These are phyloP conservation scores for Pholiota molesta DNA, from an alignment of 768 basidiomycete genomes.

Conservation along the genomic window DNA sequence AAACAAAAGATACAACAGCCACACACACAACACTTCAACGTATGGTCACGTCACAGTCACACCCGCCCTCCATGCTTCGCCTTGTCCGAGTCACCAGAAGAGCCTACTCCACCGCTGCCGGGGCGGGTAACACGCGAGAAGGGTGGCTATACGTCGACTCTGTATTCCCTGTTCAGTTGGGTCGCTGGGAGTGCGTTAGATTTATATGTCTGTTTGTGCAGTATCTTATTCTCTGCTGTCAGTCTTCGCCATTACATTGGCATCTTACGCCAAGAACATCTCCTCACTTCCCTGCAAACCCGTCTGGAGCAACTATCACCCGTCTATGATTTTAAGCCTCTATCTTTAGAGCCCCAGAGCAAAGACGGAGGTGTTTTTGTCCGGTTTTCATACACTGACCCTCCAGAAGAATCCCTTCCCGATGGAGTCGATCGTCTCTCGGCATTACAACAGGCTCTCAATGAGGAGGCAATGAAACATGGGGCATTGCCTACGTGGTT, in stretches of 20 bases:
- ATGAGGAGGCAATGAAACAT: conserved; percentile 42
- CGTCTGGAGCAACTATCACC: conserved; percentile 55
- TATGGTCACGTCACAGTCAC: conserved; percentile 23
- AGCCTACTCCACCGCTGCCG: conserved; percentile 16
- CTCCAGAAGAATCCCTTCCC: conserved; percentile 14
- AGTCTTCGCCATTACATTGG: conserved; percentile 72
- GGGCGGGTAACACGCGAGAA: conserved; percentile 30
- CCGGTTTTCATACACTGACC: conserved; percentile 56
- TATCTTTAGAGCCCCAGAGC: conserved; percentile 61
- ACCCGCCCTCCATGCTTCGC: conserved; percentile 18
- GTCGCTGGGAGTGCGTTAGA: conserved; percentile 68
- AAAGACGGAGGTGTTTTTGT: conserved; percentile 92
- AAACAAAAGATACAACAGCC: conserved; percentile 27
- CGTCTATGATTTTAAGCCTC: conserved; percentile 58
- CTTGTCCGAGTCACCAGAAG: conserved; percentile 9
- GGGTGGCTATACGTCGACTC: conserved; percentile 77
- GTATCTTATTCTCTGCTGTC: conserved; percentile 8
- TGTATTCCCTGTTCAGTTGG: conserved; percentile 75
- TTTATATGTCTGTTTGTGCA: conserved; percentile 9
- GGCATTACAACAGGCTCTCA: conserved; percentile 50
- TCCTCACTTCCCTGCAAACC: conserved; percentile 49
- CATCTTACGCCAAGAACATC: conserved; percentile 56
- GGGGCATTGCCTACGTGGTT: conserved; percentile 70
- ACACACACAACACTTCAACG: conserved; percentile 14
- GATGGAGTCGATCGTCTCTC: conserved; percentile 37